phyloP scores from a whole-genome alignment of 768 basidiomycete species.

The Calocera viscosa region DNA sequence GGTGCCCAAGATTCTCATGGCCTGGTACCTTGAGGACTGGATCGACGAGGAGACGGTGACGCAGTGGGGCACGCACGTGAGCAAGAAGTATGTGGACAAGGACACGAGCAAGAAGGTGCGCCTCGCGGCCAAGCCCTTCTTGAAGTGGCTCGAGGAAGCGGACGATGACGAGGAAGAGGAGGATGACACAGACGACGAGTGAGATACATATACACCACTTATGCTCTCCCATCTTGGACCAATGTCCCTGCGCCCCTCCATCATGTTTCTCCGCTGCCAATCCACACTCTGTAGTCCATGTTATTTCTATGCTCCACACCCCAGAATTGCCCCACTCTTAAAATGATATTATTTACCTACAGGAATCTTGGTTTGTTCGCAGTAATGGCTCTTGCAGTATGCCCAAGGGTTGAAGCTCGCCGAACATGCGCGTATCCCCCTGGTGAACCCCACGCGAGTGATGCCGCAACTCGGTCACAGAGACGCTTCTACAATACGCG shows the following conservation, averaged over 20 bases:
- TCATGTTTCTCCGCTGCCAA: neutral
- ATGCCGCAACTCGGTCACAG: too few relatives aligned
- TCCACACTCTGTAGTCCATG: too few relatives aligned
- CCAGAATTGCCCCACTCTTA: too few relatives aligned
- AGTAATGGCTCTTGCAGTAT: too few relatives aligned
- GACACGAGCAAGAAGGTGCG: conserved; percentile 91
- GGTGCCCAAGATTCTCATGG: conserved; percentile 89
- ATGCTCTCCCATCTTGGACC: neutral
- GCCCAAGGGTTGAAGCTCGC: too few relatives aligned
- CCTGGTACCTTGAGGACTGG: conserved; percentile 80
- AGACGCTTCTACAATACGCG: too few relatives aligned
- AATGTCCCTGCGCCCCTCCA: neutral
- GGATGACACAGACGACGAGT: neutral
- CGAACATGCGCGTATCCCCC: too few relatives aligned
- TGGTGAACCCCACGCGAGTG: too few relatives aligned
- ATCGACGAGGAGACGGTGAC: conserved; percentile 82
- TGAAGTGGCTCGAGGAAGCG: conserved; percentile 90
- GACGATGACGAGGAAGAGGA: conserved; percentile 47
- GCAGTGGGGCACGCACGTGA: conserved; percentile 92
- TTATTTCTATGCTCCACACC: too few relatives aligned
- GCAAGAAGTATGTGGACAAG: conserved; percentile 92
- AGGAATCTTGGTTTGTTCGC: too few relatives aligned
- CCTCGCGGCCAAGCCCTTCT: conserved; percentile 88
- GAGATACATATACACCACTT: neutral
- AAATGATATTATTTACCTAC: too few relatives aligned